These are phyloP conservation scores for Chlamydomonas schloesseri DNA, from an alignment of 139 green algal species.

Conservation along the genomic window DNA sequence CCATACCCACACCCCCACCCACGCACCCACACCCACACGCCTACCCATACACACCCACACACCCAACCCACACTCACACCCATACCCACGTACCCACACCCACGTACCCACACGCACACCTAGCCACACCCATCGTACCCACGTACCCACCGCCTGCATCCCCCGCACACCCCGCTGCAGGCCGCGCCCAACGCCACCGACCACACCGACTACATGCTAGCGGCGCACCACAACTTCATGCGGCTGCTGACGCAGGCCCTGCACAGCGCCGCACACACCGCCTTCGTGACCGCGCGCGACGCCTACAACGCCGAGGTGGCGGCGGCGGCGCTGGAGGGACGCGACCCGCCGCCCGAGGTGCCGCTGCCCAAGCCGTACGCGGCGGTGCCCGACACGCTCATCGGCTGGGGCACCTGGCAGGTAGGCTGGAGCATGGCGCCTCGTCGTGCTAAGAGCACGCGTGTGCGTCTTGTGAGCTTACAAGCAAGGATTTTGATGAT, in stretches of 20 bases:
- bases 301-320: conserved; percentile 8
- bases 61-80: too few relatives aligned
- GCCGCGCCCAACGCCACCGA: conserved; percentile 53
- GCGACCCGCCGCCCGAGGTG: not conserved
- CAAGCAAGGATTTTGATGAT: too few relatives aligned
- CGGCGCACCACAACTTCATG: conserved; percentile 55
- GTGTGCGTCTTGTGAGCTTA: too few relatives aligned
- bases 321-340: not conserved
- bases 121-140: too few relatives aligned
- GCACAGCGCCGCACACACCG: conserved; percentile 22
- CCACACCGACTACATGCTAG: conserved; percentile 53
- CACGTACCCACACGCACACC: too few relatives aligned
- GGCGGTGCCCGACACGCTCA: conserved; percentile 46
- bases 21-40: too few relatives aligned
- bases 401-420: conserved; percentile 51
- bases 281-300: not conserved
- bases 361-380: conserved; percentile 30
- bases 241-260: conserved; percentile 29
- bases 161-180: conserved; percentile 3
- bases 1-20: too few relatives aligned
- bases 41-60: too few relatives aligned
- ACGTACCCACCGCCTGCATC: too few relatives aligned
- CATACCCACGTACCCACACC: too few relatives aligned
- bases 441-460: not conserved
- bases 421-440: too few relatives aligned